phyloP scores from a whole-genome alignment of 2,329 filamentous ascomycete species.

The Hypoxylon sp. region DNA sequence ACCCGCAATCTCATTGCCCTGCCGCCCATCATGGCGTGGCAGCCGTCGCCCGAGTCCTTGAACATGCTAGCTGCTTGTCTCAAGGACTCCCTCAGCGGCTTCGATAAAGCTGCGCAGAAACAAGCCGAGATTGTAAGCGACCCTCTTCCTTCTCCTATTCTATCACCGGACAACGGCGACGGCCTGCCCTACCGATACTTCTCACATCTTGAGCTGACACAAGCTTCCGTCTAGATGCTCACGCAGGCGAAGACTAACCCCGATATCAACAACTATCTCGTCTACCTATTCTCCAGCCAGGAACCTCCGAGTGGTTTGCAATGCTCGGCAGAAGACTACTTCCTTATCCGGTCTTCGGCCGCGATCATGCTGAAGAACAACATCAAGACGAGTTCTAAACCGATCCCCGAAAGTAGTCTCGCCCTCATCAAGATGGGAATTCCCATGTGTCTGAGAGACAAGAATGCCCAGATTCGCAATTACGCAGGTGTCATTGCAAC shows the following conservation, averaged over 20 bases:
- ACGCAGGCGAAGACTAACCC: slow-evolving; percentile 87
- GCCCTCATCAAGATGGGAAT: slow-evolving; percentile 83
- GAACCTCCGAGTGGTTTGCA: slow-evolving; percentile 71
- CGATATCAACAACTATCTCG: slow-evolving; percentile 97
- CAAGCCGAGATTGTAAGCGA: slow-evolving; percentile 84
- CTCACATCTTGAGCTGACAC: slow-evolving; percentile 47
- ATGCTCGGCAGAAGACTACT: slow-evolving; percentile 72
- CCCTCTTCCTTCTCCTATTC: slow-evolving; percentile 18
- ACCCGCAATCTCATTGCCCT: slow-evolving; percentile 35
- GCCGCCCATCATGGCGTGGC: slow-evolving; percentile 82
- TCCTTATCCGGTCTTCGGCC: slow-evolving; percentile 85
- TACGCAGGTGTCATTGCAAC: slow-evolving; percentile 95
- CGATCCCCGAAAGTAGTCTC: slow-evolving; percentile 79
- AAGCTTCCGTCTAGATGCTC: slow-evolving; percentile 77
- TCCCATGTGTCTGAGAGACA: slow-evolving; percentile 83
- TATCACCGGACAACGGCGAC: not conserved
- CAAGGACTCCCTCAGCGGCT: slow-evolving; percentile 89
- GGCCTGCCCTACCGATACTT: slow-evolving; percentile 28
- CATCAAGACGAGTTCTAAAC: slow-evolving; percentile 79
- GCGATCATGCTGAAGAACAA: slow-evolving; percentile 98
- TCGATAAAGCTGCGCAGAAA: slow-evolving; percentile 83
- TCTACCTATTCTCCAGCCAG: slow-evolving; percentile 84
- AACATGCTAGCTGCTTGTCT: slow-evolving; percentile 89
- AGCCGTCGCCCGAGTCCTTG: slow-evolving; percentile 88
- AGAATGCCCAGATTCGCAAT: slow-evolving; percentile 83